Evolutionary conservation across 306 rosid genomes (phyloP).

Genomic region (Malus orientalis): DNA sequence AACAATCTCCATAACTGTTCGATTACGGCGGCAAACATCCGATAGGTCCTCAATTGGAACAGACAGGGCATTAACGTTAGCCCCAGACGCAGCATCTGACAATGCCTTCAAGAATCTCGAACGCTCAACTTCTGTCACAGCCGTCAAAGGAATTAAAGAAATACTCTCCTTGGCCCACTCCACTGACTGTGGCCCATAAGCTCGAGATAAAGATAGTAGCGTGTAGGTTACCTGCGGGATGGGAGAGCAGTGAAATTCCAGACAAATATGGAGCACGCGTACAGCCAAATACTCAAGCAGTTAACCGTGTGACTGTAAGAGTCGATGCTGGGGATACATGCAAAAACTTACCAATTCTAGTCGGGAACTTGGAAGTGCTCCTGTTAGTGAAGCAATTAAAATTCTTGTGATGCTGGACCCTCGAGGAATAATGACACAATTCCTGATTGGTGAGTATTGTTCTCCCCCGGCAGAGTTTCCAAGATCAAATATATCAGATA

Average conservation of each 20-base stretch:
- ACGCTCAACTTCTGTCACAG: constrained; percentile 77
- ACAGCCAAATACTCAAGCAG: neutral
- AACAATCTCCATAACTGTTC: constrained; percentile 94
- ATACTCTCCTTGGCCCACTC: constrained; percentile 83
- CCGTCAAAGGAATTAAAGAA: constrained; percentile 71
- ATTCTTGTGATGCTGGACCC: constrained; percentile 65
- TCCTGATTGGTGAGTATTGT: constrained; percentile 63
- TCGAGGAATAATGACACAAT: constrained; percentile 69
- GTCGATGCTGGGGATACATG: neutral
- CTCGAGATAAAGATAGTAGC: constrained; percentile 61
- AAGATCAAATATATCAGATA: constrained; percentile 83
- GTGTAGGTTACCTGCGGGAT: constrained; percentile 72
- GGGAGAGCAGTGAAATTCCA: constrained; percentile 5
- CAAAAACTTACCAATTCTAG: constrained; percentile 55
- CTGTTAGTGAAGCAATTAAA: constrained; percentile 85
- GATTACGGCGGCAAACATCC: constrained; percentile 88
- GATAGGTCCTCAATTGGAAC: constrained; percentile 76
- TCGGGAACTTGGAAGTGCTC: constrained; percentile 92
- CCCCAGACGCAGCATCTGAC: constrained; percentile 79
- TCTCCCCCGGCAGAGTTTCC: constrained; percentile 49
- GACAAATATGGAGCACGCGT: neutral
- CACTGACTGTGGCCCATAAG: constrained; percentile 59
- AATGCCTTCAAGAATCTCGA: constrained; percentile 74
- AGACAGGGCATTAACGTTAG: constrained; percentile 41
- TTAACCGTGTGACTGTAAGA: neutral